Evolutionary conservation across 108 stramenopile genomes (phyloP).

Genomic region (Cyclotella sp.): DNA sequence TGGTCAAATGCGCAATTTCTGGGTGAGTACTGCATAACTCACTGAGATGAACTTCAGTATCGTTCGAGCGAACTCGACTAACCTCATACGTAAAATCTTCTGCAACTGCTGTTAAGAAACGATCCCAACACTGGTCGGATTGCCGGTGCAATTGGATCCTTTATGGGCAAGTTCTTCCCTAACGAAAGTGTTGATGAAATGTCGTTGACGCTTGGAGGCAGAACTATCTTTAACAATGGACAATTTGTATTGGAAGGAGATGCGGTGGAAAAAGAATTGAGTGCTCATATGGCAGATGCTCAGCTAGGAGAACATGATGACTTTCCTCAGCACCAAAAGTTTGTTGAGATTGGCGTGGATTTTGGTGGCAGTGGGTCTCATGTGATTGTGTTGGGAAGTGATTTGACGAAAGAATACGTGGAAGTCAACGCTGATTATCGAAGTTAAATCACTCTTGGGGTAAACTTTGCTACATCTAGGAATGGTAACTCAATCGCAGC

Average conservation of each 20-base stretch:
- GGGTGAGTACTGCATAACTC: slow-evolving; percentile 48
- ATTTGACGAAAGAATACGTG: slow-evolving; percentile 96
- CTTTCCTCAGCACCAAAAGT: slow-evolving; percentile 91
- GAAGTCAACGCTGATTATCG: slow-evolving; percentile 97
- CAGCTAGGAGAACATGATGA: slow-evolving; percentile 77
- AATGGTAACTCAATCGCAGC: background rate
- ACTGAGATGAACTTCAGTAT: background rate
- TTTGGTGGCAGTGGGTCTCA: slow-evolving; percentile 63
- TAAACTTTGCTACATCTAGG: background rate
- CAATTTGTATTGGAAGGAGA: slow-evolving; percentile 93
- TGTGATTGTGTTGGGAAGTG: slow-evolving; percentile 89
- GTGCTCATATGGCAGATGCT: slow-evolving; percentile 88
- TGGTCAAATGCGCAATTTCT: slow-evolving; percentile 96
- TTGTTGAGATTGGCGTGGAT: slow-evolving; percentile 89
- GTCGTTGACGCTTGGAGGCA: slow-evolving; percentile 86
- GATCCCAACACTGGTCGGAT: slow-evolving; percentile 99
- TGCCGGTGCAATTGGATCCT: slow-evolving; percentile 93
- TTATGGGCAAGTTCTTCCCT: slow-evolving; percentile 88
- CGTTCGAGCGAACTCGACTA: background rate
- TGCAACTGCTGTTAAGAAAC: slow-evolving; percentile 44
- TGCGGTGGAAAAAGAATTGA: slow-evolving; percentile 88
- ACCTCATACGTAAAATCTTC: background rate
- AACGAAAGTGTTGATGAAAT: slow-evolving; percentile 61
- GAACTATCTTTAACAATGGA: slow-evolving; percentile 89
- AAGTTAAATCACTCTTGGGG: slow-evolving; percentile 56